A percentile compares a stretch with the other conserved stretches of the same genome.
phyloP scores from a whole-genome alignment of 2,329 filamentous ascomycete species.

The Anisogramma anomala region DNA sequence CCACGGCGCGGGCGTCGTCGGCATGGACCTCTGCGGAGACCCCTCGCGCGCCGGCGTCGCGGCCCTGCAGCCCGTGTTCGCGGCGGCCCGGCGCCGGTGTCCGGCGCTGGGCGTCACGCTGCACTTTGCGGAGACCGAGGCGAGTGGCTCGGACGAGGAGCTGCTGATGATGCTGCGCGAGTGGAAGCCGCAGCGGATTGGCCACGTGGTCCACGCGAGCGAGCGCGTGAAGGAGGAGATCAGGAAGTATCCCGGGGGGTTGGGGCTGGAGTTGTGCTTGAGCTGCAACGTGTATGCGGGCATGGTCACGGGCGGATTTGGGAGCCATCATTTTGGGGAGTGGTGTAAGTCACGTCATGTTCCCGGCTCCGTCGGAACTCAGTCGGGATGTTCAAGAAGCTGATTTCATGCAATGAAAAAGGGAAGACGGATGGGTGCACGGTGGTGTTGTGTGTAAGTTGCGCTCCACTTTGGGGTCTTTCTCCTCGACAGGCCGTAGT shows the following conservation, averaged over 20 bases:
- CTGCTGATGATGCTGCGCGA: slow-evolving; percentile 46
- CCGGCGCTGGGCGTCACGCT: slow-evolving; percentile 54
- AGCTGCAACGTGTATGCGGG: slow-evolving; percentile 71
- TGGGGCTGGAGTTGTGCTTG: slow-evolving; percentile 66
- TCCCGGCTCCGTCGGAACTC: not conserved
- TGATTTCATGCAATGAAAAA: not conserved
- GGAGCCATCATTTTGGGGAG: slow-evolving; percentile 65
- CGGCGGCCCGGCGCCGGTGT: slow-evolving; percentile 33
- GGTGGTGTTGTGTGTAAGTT: slow-evolving; percentile 58
- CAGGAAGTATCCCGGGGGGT: slow-evolving; percentile 32
- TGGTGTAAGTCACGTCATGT: slow-evolving; percentile 37
- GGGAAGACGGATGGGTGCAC: slow-evolving; percentile 40
- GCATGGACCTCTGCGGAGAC: slow-evolving; percentile 69
- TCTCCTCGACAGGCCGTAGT: too few relatives aligned
- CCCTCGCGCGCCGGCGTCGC: slow-evolving; percentile 51
- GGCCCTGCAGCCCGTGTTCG: slow-evolving; percentile 48
- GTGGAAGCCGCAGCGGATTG: slow-evolving; percentile 57
- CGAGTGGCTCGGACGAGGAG: slow-evolving; percentile 47
- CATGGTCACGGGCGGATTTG: slow-evolving; percentile 54
- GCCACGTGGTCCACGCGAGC: slow-evolving; percentile 68
- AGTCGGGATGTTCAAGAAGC: not conserved
- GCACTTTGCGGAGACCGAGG: slow-evolving; percentile 63
- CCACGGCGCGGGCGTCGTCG: slow-evolving; percentile 48
- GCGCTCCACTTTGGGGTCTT: not conserved
- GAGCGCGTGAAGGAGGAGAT: slow-evolving; percentile 47